Percentiles rank a stretch among this genome's conserved stretches.
Conservation (phyloP, 768 basidiomycete genomes). For the Guyanaporus albipodus region DNA sequence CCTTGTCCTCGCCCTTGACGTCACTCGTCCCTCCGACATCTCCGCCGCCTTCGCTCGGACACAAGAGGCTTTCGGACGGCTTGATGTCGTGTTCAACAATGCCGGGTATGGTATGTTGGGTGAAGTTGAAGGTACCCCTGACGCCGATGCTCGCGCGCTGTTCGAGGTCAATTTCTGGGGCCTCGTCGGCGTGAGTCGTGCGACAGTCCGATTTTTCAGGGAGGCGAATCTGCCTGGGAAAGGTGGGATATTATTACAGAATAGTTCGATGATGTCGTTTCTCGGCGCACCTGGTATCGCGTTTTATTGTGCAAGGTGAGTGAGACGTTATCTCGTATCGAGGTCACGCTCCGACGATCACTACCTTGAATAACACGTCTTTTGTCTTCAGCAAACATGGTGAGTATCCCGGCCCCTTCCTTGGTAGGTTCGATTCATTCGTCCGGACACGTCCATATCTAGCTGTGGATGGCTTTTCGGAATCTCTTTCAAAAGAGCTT, state of each 20-base stretch:
- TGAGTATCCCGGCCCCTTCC: neutral
- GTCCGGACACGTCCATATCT: neutral
- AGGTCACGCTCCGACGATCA: neutral
- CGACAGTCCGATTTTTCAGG: slow-evolving; percentile 31
- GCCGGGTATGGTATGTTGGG: slow-evolving; percentile 29
- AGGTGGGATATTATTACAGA: slow-evolving; percentile 14
- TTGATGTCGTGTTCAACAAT: slow-evolving; percentile 46
- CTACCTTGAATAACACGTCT: neutral
- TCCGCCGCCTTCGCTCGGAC: slow-evolving; percentile 31
- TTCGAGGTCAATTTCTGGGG: slow-evolving; percentile 34
- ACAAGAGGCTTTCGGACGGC: slow-evolving; percentile 32
- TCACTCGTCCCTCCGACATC: slow-evolving; percentile 32
- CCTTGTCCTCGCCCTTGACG: slow-evolving; percentile 38
- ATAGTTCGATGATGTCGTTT: slow-evolving; percentile 8
- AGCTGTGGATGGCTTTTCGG: slow-evolving; percentile 11
- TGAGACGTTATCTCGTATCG: neutral
- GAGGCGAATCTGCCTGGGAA: slow-evolving; percentile 26
- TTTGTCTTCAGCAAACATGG: slow-evolving; percentile 8
- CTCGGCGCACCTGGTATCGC: slow-evolving; percentile 2
- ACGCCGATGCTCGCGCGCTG: slow-evolving; percentile 27
- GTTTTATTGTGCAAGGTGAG: slow-evolving; percentile 14
- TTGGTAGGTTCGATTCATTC: neutral
- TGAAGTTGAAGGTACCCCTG: slow-evolving; percentile 34
- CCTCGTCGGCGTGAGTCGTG: slow-evolving; percentile 15
- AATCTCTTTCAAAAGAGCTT: slow-evolving; percentile 12